Percentiles rank a stretch among this genome's conserved stretches.
These are phyloP conservation scores for Bryoglossum gracile DNA, from an alignment of 495 filamentous ascomycete species.

Conservation along the genomic window DNA sequence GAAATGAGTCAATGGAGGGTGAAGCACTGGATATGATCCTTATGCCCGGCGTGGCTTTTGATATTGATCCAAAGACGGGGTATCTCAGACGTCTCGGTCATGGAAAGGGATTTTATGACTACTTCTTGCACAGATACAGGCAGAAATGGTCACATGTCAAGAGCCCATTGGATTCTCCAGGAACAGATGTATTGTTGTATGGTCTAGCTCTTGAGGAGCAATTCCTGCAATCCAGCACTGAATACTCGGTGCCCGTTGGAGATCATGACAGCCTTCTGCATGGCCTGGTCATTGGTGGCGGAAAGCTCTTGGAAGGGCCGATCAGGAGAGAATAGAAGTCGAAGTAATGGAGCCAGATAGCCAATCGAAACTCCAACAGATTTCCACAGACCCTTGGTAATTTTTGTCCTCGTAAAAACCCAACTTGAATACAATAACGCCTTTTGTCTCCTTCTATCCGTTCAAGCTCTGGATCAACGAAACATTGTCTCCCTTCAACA, in stretches of 20 bases:
- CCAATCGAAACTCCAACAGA: slow-evolving; percentile 3
- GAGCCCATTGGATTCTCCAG: slow-evolving; percentile 36
- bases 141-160: slow-evolving; percentile 35
- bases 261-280: slow-evolving; percentile 23
- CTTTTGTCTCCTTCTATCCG: slow-evolving; percentile 28
- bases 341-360: neutral
- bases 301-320: slow-evolving; percentile 20
- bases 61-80: slow-evolving; percentile 41
- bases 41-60: slow-evolving; percentile 93
- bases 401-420: slow-evolving; percentile 9
- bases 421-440: slow-evolving; percentile 16
- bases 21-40: slow-evolving; percentile 77
- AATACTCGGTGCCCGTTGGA: slow-evolving; percentile 54
- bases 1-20: slow-evolving; percentile 33
- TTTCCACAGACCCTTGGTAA: slow-evolving; percentile 2
- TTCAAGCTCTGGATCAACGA: slow-evolving; percentile 81
- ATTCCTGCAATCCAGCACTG: slow-evolving; percentile 50
- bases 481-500: slow-evolving; percentile 96
- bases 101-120: slow-evolving; percentile 96
- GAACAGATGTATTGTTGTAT: slow-evolving; percentile 52
- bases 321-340: slow-evolving; percentile 2
- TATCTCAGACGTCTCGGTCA: slow-evolving; percentile 74
- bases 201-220: slow-evolving; percentile 88
- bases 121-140: slow-evolving; percentile 71
- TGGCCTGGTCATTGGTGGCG: slow-evolving; percentile 26